Base-by-base conservation (phyloP, 495 filamentous ascomycete species). In the Amphirosellinia nigrospora region DNA sequence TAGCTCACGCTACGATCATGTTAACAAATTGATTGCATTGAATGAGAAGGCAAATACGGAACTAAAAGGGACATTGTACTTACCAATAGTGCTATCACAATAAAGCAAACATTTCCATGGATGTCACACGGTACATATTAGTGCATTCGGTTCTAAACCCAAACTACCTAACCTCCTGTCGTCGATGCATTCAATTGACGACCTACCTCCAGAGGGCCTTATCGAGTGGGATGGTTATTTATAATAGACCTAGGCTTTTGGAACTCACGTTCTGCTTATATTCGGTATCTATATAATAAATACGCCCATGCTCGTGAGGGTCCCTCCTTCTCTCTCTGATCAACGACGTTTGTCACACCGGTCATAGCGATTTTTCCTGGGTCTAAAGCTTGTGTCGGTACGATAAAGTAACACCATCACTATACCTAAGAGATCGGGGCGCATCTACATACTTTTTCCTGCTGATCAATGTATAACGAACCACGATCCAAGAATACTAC, bases 71-170 rank as follows among this genome's bases (percentile, higher is more conserved):
- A 23, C 36, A 41, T 41, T 21, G 34, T 11, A 21, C 36, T 13
- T 39, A 19, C 16, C 36, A 19, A 28, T 21, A 39, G 34, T 41
- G 5, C 58, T 36, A 38, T 58, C 11, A n/a, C 1, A 38, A 38
- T 26, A 43, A 32, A 66, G 41, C 46, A 55, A 64, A 66, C 46
- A 55, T 55, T 30, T 28, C 15, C 34, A 15, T n/a, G n/a, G n/a
- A n/a, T 55, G 48, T 43, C 34, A 55, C 34, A 28, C 34, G 19
- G 45, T 28, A 48, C 30, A 30, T 6, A 11, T 16, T 53, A 53
- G 50, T 13, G 11, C 13, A 2, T 61, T 61, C 58, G 36, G 41
- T 61, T 9, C 34, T 39, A 30, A n/a, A n/a, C n/a, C n/a, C n/a
- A n/a, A n/a, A 15, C 16, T 34, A 6, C 2, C 50, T 53, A 6